Evolutionary conservation across 768 basidiomycete species (phyloP), one percentile per base, ranked within the genome.

Genomic region (Mycena haematopus): DNA sequence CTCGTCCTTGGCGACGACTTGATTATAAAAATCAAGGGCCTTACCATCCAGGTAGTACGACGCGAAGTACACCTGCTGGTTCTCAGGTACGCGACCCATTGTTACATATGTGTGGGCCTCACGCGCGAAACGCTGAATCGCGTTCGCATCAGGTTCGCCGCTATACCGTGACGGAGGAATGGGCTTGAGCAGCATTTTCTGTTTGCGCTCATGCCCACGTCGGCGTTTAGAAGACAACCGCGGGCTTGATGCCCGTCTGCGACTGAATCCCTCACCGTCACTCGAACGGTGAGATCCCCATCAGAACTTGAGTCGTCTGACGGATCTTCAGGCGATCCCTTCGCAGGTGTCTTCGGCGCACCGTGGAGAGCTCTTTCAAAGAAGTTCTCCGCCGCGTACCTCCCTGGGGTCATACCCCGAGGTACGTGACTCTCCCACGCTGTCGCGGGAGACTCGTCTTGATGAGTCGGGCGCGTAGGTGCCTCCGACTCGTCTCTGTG

Each of bases 1-100:
- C 13, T 47, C 46, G 25, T 47, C 46, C 13, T 25, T 25, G 11
- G 25, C 46, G 46, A 47, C 46, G 4, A 47, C 46, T 19, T 44
- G 72, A 25, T 36, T 13, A 17, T 52, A 52, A 8, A 52, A 52
- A 24, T 38, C 22, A 6, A 36, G 72, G 0, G 78, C 77, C 2
- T 68, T 69, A 0, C 72, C 77, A 3, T 47, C 68, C 0, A 81
- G 61, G 60, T 68, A 79, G 31, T 70, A 52, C 0, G 69, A 69
- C 0, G 73, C 45, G 7, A 65, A 63, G 3, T 65, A 36, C 0
- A 75, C 72, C 15, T 68, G 67, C 8, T 66, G 47, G 0, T 58
- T 11, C 1, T 53, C n/a, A 4, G 56, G 42, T 0, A 72, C 70
- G 13, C 49, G 25, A 0, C 71, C 51, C 51, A 52, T 36, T 14